These are phyloP conservation scores for Calocybe gangraenosa DNA, from an alignment of 768 basidiomycete genomes.

Conservation along the genomic window DNA sequence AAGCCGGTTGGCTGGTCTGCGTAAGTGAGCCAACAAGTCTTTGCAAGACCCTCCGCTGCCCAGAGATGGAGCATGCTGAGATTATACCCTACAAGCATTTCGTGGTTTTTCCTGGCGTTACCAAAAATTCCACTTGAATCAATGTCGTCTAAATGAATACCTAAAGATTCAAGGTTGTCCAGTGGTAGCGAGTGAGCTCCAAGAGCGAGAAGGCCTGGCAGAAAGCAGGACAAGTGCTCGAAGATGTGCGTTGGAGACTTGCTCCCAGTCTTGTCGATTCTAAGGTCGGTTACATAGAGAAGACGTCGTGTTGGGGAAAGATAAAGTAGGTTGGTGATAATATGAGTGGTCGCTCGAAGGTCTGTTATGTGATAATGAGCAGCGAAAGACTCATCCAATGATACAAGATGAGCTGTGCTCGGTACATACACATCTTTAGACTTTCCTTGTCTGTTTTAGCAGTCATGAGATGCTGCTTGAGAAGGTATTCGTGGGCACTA, in stretches of 20 bases:
- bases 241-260: constrained; percentile 44
- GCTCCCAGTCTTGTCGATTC: constrained; percentile 21
- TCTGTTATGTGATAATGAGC: constrained; percentile 34
- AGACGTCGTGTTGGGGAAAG: constrained; percentile 60
- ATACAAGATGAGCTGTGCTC: neutral
- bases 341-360: constrained; percentile 55
- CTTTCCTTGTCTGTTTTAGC: constrained; percentile 55
- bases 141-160: constrained; percentile 41
- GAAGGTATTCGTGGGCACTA: constrained; percentile 73
- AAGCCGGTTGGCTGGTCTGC: constrained; percentile 68
- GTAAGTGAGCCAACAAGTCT: constrained; percentile 68
- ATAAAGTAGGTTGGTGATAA: constrained; percentile 63
- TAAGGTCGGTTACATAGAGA: constrained; percentile 63
- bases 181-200: constrained; percentile 62
- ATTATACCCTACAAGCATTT: constrained; percentile 38
- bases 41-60: constrained; percentile 72
- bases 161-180: constrained; percentile 43
- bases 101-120: constrained; percentile 29
- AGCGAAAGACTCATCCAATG: neutral
- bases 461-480: constrained; percentile 70
- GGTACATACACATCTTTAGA: constrained; percentile 64
- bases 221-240: constrained; percentile 77
- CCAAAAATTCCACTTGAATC: constrained; percentile 33
- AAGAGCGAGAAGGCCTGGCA: constrained; percentile 71
- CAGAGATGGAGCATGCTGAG: constrained; percentile 66